Evolutionary conservation across 495 filamentous ascomycete species (phyloP).

Genomic region (Amniculicola lignicola): DNA sequence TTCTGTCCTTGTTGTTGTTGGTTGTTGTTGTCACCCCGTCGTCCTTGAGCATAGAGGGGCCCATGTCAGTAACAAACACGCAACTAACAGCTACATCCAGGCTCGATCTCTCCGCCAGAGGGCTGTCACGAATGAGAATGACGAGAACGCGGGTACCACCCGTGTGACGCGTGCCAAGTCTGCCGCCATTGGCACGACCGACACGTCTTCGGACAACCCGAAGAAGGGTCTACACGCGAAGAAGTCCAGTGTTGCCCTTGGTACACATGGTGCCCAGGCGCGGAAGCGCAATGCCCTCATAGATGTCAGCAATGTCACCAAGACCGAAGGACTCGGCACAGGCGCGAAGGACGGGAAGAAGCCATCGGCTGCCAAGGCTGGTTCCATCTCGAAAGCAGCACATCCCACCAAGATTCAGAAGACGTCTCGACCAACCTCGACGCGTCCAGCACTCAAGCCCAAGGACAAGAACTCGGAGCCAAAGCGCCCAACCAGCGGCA

Average conservation of each 20-base stretch:
- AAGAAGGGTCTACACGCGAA: conserved; percentile 78
- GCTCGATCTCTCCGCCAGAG: conserved; percentile 50
- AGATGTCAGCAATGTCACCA: conserved; percentile 93
- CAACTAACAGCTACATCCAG: conserved; percentile 19
- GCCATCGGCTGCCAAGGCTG: conserved; percentile 49
- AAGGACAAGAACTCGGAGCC: conserved; percentile 61
- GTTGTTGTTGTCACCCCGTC: conserved; percentile 1
- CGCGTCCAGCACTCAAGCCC: conserved; percentile 57
- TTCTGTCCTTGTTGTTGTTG: too few relatives aligned
- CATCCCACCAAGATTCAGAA: conserved; percentile 77
- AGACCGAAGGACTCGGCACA: conserved; percentile 55
- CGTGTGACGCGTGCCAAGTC: conserved; percentile 92
- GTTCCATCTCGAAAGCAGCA: conserved; percentile 73
- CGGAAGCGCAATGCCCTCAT: conserved; percentile 56
- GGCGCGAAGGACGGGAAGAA: conserved; percentile 55
- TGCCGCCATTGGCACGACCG: conserved; percentile 63
- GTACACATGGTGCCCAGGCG: conserved; percentile 49
- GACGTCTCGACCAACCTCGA: conserved; percentile 59
- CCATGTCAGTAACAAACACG: neutral
- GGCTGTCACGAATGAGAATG: conserved; percentile 82
- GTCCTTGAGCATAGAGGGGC: neutral
- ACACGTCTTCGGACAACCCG: conserved; percentile 49
- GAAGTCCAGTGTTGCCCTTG: conserved; percentile 50
- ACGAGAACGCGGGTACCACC: conserved; percentile 76
- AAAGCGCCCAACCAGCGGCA: conserved; percentile 70